phyloP scores from a whole-genome alignment of 1,284 basidiomycete species.

The Ustanciosporium gigantosporum region DNA sequence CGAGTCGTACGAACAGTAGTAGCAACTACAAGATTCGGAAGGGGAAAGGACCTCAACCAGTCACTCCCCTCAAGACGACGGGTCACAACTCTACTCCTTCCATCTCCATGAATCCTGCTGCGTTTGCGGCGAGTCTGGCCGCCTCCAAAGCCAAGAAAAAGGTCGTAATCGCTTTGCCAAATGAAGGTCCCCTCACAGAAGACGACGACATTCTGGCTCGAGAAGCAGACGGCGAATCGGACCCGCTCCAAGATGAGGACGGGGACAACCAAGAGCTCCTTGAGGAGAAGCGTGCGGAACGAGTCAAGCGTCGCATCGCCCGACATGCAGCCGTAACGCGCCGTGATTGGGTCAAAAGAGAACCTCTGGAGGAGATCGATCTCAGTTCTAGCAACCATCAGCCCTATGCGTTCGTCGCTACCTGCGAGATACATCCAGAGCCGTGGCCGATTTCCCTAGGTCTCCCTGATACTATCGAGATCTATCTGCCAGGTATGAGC shows the following conservation, averaged over 20 bases:
- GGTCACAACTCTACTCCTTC: slow-evolving; percentile 55
- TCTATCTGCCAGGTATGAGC: slow-evolving; percentile 50
- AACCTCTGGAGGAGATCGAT: slow-evolving; percentile 9
- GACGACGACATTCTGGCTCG: slow-evolving; percentile 18
- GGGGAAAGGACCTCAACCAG: slow-evolving; percentile 17
- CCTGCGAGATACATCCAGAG: slow-evolving; percentile 31
- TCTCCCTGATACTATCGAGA: slow-evolving; percentile 51
- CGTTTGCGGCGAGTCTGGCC: slow-evolving; percentile 36
- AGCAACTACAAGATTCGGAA: slow-evolving; percentile 10
- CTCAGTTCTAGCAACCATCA: slow-evolving; percentile 4
- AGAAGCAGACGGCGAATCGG: not conserved
- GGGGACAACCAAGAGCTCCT: not conserved
- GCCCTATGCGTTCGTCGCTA: slow-evolving; percentile 9
- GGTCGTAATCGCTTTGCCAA: slow-evolving; percentile 29
- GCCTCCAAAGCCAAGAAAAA: slow-evolving; percentile 32
- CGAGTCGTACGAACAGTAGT: too few species aligned
- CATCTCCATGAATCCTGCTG: slow-evolving; percentile 46
- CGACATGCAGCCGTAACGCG: slow-evolving; percentile 13
- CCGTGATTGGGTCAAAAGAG: slow-evolving; percentile 15
- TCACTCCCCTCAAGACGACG: slow-evolving; percentile 46
- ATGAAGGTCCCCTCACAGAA: slow-evolving; percentile 15
- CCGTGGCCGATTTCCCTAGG: slow-evolving; percentile 27
- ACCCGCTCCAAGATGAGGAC: too few species aligned
- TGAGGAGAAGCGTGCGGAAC: not conserved
- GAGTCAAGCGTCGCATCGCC: not conserved